phyloP scores from a whole-genome alignment of 2,329 filamentous ascomycete genomes.

The Penicillium sclerotigenum region DNA sequence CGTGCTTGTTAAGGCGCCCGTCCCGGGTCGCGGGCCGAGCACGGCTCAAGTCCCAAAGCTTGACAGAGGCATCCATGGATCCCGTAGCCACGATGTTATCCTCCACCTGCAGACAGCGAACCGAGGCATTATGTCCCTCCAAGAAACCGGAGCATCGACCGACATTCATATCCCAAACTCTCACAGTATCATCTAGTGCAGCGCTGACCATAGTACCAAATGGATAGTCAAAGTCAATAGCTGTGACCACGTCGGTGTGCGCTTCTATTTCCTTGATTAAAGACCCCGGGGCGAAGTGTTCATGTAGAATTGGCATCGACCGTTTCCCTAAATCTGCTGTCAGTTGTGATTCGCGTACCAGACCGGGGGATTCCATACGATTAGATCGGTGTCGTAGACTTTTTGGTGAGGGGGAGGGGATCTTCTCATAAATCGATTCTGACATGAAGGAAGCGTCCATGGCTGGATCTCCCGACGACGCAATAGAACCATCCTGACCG shows the following conservation, averaged over 20 bases:
- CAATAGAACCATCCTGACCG: conserved; percentile 47
- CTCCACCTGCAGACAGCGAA: conserved; percentile 86
- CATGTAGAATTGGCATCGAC: conserved; percentile 92
- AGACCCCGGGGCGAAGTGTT: conserved; percentile 88
- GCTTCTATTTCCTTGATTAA: conserved; percentile 84
- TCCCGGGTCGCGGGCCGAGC: conserved; percentile 73
- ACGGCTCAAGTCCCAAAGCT: conserved; percentile 89
- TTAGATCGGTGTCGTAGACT: conserved; percentile 48
- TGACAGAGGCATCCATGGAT: conserved; percentile 89
- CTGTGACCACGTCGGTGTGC: conserved; percentile 82
- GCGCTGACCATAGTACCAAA: conserved; percentile 94
- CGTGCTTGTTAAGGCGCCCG: conserved; percentile 51
- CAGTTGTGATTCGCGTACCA: conserved; percentile 4
- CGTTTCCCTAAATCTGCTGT: conserved; percentile 55
- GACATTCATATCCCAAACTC: conserved; percentile 94
- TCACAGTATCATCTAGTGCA: conserved; percentile 86
- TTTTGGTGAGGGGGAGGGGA: conserved; percentile 65
- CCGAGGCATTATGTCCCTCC: conserved; percentile 92
- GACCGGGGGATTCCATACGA: conserved; percentile 29
- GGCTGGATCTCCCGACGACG: conserved; percentile 51
- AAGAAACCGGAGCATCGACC: conserved; percentile 87
- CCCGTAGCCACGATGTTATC: conserved; percentile 95
- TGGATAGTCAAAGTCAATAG: conserved; percentile 93
- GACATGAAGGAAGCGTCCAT: conserved; percentile 79
- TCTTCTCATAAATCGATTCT: conserved; percentile 92